Conservation (phyloP, 73 alveolate genomes). For the Uronychia setigera region DNA sequence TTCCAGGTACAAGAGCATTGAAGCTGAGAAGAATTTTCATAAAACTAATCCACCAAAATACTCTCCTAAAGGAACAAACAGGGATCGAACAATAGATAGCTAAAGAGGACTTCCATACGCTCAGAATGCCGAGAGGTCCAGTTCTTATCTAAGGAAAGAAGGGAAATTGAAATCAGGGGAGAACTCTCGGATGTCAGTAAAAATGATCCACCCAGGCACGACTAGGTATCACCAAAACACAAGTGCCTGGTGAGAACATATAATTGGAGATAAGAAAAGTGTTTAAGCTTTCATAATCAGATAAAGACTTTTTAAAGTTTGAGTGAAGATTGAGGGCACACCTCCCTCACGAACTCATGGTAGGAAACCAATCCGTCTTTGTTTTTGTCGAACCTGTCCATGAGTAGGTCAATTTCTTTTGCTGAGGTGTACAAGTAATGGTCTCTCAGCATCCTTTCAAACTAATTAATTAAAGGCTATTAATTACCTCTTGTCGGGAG, state of each 20-base stretch:
- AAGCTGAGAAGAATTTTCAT: not conserved
- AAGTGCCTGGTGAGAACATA: not conserved
- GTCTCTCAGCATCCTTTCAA: not conserved
- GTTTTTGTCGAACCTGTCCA: constrained; percentile 80
- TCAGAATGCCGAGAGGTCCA: not conserved
- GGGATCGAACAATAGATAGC: not conserved
- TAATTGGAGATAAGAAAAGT: not conserved
- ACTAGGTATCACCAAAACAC: not conserved
- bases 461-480: not conserved
- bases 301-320: not conserved
- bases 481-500: not conserved
- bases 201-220: not conserved
- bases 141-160: not conserved
- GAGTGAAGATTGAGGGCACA: constrained; percentile 40
- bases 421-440: constrained; percentile 8
- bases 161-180: not conserved
- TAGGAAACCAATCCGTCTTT: constrained; percentile 72
- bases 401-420: constrained; percentile 58
- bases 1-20: not conserved
- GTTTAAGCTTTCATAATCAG: not conserved
- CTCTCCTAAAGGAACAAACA: not conserved
- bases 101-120: not conserved
- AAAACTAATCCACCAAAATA: too few species aligned
- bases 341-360: constrained; percentile 69
- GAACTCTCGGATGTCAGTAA: not conserved